These are phyloP conservation scores for Nidularia pulvinata DNA, from an alignment of 768 basidiomycete genomes.

Conservation along the genomic window DNA sequence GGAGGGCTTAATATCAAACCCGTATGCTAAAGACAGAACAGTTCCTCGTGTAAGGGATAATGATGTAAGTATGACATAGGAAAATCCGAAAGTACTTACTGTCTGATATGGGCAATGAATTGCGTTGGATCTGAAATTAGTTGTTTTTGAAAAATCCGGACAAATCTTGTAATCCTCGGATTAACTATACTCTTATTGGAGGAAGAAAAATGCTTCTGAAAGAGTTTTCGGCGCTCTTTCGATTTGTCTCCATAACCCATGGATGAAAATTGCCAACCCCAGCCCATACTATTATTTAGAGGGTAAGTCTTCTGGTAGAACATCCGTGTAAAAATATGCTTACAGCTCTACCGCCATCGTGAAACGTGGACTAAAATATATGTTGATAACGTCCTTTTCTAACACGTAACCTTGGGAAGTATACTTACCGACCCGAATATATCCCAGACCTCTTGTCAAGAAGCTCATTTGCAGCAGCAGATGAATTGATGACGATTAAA, in stretches of 20 bases:
- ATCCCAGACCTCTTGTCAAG: slow-evolving; percentile 7
- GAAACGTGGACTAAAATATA: background rate
- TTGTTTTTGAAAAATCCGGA: slow-evolving; percentile 1
- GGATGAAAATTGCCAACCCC: background rate
- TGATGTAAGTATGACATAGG: background rate
- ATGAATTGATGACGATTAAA: slow-evolving; percentile 9
- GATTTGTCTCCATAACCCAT: background rate
- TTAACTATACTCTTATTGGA: background rate
- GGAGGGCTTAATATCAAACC: slow-evolving; percentile 27
- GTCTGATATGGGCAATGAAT: slow-evolving; percentile 2
- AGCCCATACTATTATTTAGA: background rate
- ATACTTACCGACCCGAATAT: slow-evolving; percentile 9
- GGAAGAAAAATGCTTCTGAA: background rate
- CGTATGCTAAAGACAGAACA: slow-evolving; percentile 32
- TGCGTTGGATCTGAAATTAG: slow-evolving; percentile 3
- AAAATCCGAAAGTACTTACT: slow-evolving; percentile 3
- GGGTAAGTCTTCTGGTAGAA: background rate
- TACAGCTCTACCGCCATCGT: background rate
- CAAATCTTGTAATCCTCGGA: slow-evolving; percentile 2
- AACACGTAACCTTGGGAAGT: background rate
- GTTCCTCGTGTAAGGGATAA: background rate
- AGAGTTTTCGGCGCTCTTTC: background rate
- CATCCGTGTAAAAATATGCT: background rate
- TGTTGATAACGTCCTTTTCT: background rate
- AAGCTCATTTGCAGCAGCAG: slow-evolving; percentile 5